Evolutionary conservation across 345 rosid genomes (phyloP).

Genomic region (Noccaea bulbosa): DNA sequence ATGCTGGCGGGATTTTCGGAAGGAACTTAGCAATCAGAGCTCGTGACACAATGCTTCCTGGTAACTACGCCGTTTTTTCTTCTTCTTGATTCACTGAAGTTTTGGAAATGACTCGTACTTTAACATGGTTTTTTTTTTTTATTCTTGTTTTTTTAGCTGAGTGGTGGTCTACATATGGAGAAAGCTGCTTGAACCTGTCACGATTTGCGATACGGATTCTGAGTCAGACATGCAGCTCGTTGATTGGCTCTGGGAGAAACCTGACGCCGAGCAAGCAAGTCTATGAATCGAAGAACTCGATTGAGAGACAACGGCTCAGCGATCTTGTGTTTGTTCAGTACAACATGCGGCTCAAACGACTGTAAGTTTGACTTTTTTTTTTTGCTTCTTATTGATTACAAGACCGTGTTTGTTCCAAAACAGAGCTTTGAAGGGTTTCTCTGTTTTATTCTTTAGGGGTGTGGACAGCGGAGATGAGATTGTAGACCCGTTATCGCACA

Average conservation of each 20-base stretch:
- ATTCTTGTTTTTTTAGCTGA: constrained; percentile 59
- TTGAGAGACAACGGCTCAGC: constrained; percentile 71
- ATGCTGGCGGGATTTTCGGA: constrained; percentile 81
- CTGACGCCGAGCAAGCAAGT: constrained; percentile 51
- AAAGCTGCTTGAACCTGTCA: constrained; percentile 86
- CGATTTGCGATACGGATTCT: constrained; percentile 81
- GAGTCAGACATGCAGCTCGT: constrained; percentile 77
- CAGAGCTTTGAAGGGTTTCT: constrained; percentile 28
- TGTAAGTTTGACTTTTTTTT: constrained; percentile 48
- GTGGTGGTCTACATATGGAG: constrained; percentile 98
- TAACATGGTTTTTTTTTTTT: constrained; percentile 6
- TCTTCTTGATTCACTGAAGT: neutral
- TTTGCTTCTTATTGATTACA: neutral
- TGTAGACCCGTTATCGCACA: constrained; percentile 61
- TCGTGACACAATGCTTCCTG: constrained; percentile 77
- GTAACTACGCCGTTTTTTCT: constrained; percentile 38
- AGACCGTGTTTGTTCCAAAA: neutral
- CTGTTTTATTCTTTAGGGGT: constrained; percentile 21
- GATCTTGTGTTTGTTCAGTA: constrained; percentile 82
- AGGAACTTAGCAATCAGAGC: constrained; percentile 91
- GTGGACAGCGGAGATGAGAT: constrained; percentile 46
- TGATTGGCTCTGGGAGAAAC: constrained; percentile 46
- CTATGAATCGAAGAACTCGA: constrained; percentile 64
- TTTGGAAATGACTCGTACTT: neutral
- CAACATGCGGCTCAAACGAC: constrained; percentile 74